Conservation (phyloP, 495 filamentous ascomycete genomes). For the Penicillium desertorum region DNA sequence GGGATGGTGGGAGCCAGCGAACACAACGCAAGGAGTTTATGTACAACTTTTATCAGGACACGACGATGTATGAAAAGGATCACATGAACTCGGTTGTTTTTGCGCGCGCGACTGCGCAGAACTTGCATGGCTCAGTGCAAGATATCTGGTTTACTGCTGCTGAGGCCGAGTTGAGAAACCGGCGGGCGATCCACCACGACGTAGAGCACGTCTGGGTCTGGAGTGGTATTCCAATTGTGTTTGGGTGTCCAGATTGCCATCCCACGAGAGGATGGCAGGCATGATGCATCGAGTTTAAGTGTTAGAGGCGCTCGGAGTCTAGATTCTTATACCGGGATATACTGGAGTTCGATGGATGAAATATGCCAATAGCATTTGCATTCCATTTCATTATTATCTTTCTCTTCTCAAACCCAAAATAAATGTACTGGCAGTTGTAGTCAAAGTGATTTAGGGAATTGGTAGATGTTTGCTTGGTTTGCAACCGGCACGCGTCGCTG, state of each 20-base stretch:
- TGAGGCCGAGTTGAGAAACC: slow-evolving; percentile 31
- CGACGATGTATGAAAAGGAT: slow-evolving; percentile 37
- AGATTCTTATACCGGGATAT: slow-evolving; percentile 6
- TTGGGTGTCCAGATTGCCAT: slow-evolving; percentile 39
- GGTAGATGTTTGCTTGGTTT: slow-evolving; percentile 27
- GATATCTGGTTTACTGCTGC: slow-evolving; percentile 49
- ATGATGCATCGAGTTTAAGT: slow-evolving; percentile 22
- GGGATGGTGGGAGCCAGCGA: slow-evolving; percentile 44
- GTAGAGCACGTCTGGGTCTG: slow-evolving; percentile 35
- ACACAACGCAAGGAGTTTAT: slow-evolving; percentile 49
- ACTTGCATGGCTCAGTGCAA: slow-evolving; percentile 36
- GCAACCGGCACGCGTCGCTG: slow-evolving; percentile 26
- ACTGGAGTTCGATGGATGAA: slow-evolving; percentile 4
- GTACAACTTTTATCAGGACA: slow-evolving; percentile 46
- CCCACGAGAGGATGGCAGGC: slow-evolving; percentile 37
- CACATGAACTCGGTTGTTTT: slow-evolving; percentile 44
- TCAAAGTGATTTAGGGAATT: not conserved
- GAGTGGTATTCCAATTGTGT: slow-evolving; percentile 39
- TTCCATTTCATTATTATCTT: not conserved
- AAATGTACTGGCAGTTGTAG: not conserved
- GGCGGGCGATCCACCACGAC: slow-evolving; percentile 35
- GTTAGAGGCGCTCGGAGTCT: slow-evolving; percentile 12
- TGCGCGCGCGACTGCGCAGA: slow-evolving; percentile 31
- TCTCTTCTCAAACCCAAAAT: not conserved
- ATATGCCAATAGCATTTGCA: slow-evolving; percentile 3